Evolutionary conservation across 2,329 filamentous ascomycete genomes (phyloP).

Genomic region (Chaetomiaceae sp.): DNA sequence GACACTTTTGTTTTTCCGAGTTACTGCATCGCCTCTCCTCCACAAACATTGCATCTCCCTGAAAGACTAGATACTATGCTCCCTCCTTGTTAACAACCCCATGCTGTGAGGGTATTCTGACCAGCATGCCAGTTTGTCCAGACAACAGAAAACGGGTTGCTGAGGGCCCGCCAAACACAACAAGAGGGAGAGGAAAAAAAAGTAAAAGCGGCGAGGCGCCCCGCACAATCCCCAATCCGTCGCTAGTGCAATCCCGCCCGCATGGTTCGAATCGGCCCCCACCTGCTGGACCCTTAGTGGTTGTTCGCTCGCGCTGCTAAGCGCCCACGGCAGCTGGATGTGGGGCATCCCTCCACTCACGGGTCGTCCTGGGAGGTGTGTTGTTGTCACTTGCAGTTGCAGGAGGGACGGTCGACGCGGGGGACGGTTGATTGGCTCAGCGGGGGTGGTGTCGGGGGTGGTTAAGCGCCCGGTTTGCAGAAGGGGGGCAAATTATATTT

Average conservation of each 20-base stretch:
- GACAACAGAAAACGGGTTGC: no score
- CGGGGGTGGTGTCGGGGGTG: not conserved
- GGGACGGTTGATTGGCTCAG: slow-evolving; percentile 6
- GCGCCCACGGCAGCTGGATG: slow-evolving; percentile 8
- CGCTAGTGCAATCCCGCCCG: slow-evolving; percentile 15
- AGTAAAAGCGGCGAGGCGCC: not conserved
- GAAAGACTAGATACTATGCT: no score
- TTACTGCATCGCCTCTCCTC: no score
- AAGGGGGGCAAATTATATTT: not conserved
- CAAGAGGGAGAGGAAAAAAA: not conserved
- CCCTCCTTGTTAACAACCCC: no score
- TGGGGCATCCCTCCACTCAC: not conserved
- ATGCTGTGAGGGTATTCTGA: no score
- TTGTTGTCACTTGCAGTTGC: slow-evolving; percentile 8
- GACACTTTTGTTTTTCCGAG: no score
- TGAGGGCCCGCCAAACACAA: not conserved
- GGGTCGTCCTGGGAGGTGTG: not conserved
- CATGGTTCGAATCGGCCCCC: slow-evolving; percentile 14
- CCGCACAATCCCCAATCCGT: not conserved
- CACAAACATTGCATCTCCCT: no score
- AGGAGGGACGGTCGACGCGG: not conserved
- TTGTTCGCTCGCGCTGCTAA: not conserved
- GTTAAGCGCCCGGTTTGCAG: slow-evolving; percentile 4
- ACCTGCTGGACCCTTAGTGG: slow-evolving; percentile 1
- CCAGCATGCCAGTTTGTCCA: no score